phyloP scores from a whole-genome alignment of 495 filamentous ascomycete species.

The Thermochaetoides thermophila region DNA sequence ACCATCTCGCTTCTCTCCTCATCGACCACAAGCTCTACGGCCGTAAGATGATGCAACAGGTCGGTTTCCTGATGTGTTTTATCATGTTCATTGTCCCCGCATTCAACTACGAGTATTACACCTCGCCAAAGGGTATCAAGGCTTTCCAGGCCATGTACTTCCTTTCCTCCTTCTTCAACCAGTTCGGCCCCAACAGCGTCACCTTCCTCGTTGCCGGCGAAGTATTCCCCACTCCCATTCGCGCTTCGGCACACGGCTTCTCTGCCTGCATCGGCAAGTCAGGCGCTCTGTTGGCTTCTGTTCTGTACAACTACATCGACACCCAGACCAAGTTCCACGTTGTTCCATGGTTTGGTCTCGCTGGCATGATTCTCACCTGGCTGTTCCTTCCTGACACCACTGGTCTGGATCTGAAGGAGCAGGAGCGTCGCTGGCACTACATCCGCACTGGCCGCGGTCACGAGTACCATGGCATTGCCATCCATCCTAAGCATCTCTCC shows the following conservation, averaged over 20 bases:
- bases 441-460: conserved; percentile 56
- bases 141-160: conserved; percentile 90
- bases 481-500: conserved; percentile 74
- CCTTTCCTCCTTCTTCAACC: conserved; percentile 86
- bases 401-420: conserved; percentile 83
- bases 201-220: conserved; percentile 88
- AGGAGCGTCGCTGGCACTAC: conserved; percentile 75
- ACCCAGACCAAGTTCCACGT: conserved; percentile 67
- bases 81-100: conserved; percentile 74
- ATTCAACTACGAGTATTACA: conserved; percentile 74
- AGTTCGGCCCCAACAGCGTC: conserved; percentile 84
- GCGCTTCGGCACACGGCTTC: conserved; percentile 81
- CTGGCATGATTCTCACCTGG: conserved; percentile 58
- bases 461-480: conserved; percentile 79
- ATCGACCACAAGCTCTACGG: conserved; percentile 90
- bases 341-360: conserved; percentile 83
- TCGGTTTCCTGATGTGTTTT: conserved; percentile 79
- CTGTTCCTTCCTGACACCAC: conserved; percentile 86
- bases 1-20: conserved; percentile 63
- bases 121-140: conserved; percentile 44
- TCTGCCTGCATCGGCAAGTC: conserved; percentile 72
- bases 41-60: conserved; percentile 79
- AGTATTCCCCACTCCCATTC: conserved; percentile 78
- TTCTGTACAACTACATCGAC: conserved; percentile 81
- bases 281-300: conserved; percentile 67